phyloP scores from a whole-genome alignment of 495 filamentous ascomycete genomes.

The Tuber borchii region DNA sequence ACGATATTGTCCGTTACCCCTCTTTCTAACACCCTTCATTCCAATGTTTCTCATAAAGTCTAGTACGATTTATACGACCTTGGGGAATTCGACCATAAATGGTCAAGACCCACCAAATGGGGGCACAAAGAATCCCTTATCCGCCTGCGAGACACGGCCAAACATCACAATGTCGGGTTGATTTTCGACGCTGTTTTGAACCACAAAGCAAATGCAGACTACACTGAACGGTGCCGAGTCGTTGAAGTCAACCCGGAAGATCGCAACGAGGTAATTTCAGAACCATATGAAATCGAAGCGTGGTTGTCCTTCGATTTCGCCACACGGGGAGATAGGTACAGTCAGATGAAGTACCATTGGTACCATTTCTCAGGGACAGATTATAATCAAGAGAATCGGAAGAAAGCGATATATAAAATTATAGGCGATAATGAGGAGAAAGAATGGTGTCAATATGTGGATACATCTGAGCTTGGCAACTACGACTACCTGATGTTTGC shows the following conservation, averaged over 20 bases:
- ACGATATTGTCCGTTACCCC: slow-evolving; percentile 51
- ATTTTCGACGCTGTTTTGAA: slow-evolving; percentile 74
- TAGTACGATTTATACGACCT: slow-evolving; percentile 67
- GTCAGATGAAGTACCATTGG: slow-evolving; percentile 59
- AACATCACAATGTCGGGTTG: slow-evolving; percentile 52
- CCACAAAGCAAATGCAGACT: slow-evolving; percentile 66
- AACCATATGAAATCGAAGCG: slow-evolving; percentile 57
- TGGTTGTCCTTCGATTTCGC: slow-evolving; percentile 65
- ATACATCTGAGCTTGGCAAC: slow-evolving; percentile 58
- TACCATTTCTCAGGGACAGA: slow-evolving; percentile 66
- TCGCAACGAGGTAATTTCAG: slow-evolving; percentile 53
- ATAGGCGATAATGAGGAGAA: slow-evolving; percentile 52
- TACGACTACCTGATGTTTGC: slow-evolving; percentile 66
- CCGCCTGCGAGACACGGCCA: slow-evolving; percentile 49
- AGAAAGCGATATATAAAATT: slow-evolving; percentile 63
- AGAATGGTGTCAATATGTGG: slow-evolving; percentile 60
- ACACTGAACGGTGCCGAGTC: slow-evolving; percentile 53
- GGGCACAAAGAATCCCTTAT: slow-evolving; percentile 60
- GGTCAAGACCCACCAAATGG: slow-evolving; percentile 60
- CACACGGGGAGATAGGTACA: slow-evolving; percentile 55
- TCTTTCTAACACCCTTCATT: not conserved
- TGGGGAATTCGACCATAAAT: slow-evolving; percentile 72
- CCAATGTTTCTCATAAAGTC: not conserved
- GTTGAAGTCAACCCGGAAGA: slow-evolving; percentile 59
- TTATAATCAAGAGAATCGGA: slow-evolving; percentile 54